phyloP scores from a whole-genome alignment of 139 green algal genomes.

The Chara braunii region DNA sequence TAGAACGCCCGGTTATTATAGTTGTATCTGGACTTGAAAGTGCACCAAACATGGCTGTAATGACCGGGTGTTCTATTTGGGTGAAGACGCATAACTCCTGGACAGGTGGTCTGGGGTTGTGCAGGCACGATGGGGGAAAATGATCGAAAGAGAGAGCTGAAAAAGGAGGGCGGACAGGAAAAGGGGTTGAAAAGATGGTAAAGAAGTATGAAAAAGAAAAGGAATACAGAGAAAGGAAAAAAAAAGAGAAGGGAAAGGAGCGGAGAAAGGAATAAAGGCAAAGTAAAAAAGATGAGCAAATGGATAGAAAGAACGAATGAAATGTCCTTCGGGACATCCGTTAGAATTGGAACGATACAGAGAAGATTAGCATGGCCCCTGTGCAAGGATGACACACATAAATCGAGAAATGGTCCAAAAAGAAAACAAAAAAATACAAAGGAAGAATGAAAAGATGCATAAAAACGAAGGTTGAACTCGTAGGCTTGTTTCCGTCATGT shows the following conservation, averaged over 20 bases:
- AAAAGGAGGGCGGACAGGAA: neutral
- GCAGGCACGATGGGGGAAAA: neutral
- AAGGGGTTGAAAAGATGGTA: neutral
- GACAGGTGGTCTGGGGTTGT: no score
- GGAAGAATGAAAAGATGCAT: neutral
- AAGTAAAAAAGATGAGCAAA: neutral
- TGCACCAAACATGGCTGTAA: no score
- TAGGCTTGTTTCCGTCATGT: no score
- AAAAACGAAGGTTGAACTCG: no score
- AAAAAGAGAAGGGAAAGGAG: neutral
- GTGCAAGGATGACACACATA: neutral
- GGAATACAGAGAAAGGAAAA: neutral
- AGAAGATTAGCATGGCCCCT: neutral
- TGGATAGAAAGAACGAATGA: neutral
- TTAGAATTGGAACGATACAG: neutral
- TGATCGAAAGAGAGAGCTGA: neutral
- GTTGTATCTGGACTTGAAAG: no score
- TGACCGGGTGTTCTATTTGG: no score
- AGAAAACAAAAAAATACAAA: neutral
- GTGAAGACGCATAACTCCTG: no score
- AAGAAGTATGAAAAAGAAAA: neutral
- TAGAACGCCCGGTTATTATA: no score
- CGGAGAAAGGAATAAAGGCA: neutral
- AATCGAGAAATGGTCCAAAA: neutral
- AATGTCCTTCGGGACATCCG: neutral